Conservation (phyloP, 192 early-diverging fungal genomes). For the Backusella macrospora region DNA sequence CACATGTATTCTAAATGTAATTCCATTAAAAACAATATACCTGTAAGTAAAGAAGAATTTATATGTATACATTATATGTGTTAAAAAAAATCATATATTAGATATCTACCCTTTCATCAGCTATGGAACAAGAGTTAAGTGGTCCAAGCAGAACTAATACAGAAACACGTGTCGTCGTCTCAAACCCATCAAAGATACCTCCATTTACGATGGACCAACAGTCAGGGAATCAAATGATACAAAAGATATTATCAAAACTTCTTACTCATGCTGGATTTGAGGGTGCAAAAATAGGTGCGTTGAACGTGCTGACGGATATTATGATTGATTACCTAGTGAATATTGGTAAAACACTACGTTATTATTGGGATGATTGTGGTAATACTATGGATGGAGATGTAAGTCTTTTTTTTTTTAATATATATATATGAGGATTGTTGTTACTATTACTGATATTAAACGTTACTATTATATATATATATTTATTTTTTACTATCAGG, state of each 20-base stretch:
- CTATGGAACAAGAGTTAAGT: background rate
- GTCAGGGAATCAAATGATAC: conserved; percentile 62
- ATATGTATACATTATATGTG: background rate
- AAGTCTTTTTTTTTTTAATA: background rate
- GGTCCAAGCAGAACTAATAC: background rate
- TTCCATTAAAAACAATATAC: conserved; percentile 40
- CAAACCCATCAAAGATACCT: background rate
- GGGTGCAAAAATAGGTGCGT: conserved; percentile 62
- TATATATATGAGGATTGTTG: no score
- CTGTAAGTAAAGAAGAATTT: conserved; percentile 29
- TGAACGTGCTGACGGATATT: conserved; percentile 76
- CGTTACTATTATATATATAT: background rate
- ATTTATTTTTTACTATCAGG: conserved; percentile 41
- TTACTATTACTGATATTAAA: background rate
- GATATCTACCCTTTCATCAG: conserved; percentile 5
- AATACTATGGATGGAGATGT: conserved; percentile 75
- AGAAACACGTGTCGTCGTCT: background rate
- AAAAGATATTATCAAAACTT: conserved; percentile 64
- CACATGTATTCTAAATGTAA: conserved; percentile 48
- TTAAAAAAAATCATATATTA: background rate
- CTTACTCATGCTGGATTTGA: conserved; percentile 92
- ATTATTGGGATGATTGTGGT: conserved; percentile 77
- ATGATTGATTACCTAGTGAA: conserved; percentile 79
- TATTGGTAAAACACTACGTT: conserved; percentile 75
- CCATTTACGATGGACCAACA: conserved; percentile 56